Evolutionary conservation across 495 filamentous ascomycete species (phyloP), one percentile per base, ranked within the genome.

Genomic region (Aspergillus ostianus): DNA sequence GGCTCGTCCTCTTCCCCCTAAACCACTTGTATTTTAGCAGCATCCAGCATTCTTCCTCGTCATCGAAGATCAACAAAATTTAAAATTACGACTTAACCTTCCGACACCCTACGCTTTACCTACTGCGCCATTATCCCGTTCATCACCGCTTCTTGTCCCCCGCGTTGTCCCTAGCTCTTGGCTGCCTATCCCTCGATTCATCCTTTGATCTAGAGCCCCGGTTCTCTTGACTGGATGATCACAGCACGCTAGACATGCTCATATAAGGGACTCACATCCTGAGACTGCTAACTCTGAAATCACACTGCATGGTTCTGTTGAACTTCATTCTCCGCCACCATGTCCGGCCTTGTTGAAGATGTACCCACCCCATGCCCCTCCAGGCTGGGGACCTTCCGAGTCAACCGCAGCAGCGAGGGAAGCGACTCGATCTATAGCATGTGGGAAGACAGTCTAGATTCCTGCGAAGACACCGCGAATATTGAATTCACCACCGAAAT

Each of bases 401-500:
- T 63, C 41, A 17, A 60, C 29, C 57, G 57, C 36, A 59, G 55
- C 51, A 59, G 57, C 36, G 63, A 59, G 23, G 52, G 59, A 50
- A 66, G 53, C 51, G 58, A 61, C 54, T 67, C 69, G 4, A 64
- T 70, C 17, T 57, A 63, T 54, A 68, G 64, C 53, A 55, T 67
- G 19, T 65, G 70, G 63, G 64, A 69, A 20, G 61, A 59, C 23
- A 64, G 64, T 29, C 50, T 63, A 2, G 57, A 55, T 30, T 17
- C 44, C 47, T 59, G 61, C 23, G 75, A 78, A 12, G 56, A 67
- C 20, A 77, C 77, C 0, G 61, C 27, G 10, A 69, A 73, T 8
- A 64, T 78, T 36, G 72, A 77, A 3, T 77, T 71, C 53, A 76
- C 74, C 8, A 73, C 73, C 26, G 72, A 76, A 50, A 65, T 77